Percentiles rank a stretch among this genome's conserved stretches.
Evolutionary conservation across 441 rosid species (phyloP).

Genomic region (Jatropha multifida): DNA sequence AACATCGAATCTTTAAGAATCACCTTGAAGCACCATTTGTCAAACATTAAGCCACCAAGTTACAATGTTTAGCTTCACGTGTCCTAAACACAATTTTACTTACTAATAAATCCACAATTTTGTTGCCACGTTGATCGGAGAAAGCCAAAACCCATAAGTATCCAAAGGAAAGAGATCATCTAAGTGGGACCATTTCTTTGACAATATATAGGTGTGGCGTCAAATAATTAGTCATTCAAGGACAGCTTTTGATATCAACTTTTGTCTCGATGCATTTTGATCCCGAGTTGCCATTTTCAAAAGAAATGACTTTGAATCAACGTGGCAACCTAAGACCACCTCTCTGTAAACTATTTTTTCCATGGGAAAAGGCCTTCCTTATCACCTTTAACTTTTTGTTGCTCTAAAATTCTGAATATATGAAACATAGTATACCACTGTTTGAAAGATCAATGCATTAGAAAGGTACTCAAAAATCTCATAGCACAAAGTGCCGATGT

Average conservation of each 20-base stretch:
- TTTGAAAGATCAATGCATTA: not conserved
- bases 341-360: not conserved
- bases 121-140: slow-evolving; percentile 9
- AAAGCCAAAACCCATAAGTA: not conserved
- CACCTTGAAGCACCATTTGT: not conserved
- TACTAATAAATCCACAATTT: not conserved
- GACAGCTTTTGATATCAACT: slow-evolving; percentile 7
- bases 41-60: slow-evolving; percentile 9
- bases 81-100: not conserved
- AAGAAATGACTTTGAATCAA: slow-evolving; percentile 1
- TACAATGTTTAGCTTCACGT: not conserved
- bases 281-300: not conserved
- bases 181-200: not conserved
- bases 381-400: not conserved
- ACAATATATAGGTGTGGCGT: not conserved
- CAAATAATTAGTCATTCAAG: slow-evolving; percentile 14
- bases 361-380: not conserved
- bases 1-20: slow-evolving; percentile 14
- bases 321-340: slow-evolving; percentile 10
- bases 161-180: not conserved
- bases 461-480: not conserved
- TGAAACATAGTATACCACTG: not conserved
- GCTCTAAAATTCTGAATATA: not conserved
- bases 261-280: slow-evolving; percentile 17
- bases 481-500: not conserved